A percentile compares a stretch with the other conserved stretches of the same genome.
These are phyloP conservation scores for Parastagonospora avenae DNA, from an alignment of 2,329 filamentous ascomycete genomes.

Conservation along the genomic window DNA sequence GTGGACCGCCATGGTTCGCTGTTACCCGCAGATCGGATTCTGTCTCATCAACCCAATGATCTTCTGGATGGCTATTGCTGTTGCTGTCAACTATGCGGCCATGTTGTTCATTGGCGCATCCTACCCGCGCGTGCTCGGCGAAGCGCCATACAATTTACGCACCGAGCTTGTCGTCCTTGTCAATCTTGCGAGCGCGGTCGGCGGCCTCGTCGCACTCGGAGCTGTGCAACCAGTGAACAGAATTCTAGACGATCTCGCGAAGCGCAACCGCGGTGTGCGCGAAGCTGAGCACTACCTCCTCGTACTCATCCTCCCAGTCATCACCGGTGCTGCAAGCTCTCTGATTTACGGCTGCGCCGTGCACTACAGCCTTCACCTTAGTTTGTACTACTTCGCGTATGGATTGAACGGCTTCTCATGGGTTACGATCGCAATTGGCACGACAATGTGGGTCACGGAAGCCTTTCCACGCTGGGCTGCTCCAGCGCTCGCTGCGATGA, in stretches of 20 bases:
- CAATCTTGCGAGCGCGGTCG: conserved; percentile 25
- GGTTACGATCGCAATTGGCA: conserved; percentile 28
- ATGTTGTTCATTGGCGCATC: conserved; percentile 40
- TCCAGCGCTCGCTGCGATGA: conserved; percentile 32
- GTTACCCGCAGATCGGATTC: conserved; percentile 35
- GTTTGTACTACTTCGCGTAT: conserved; percentile 30
- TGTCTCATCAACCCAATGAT: conserved; percentile 36
- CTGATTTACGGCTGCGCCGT: conserved; percentile 33
- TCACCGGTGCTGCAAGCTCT: conserved; percentile 27
- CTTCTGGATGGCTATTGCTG: conserved; percentile 38
- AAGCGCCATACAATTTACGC: conserved; percentile 29
- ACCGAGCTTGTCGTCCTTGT: conserved; percentile 18
- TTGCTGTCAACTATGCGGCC: conserved; percentile 31
- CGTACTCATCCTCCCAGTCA: conserved; percentile 31
- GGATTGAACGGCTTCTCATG: conserved; percentile 37
- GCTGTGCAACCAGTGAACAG: conserved; percentile 11
- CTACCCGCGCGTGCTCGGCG: conserved; percentile 22
- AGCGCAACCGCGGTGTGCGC: conserved; percentile 32
- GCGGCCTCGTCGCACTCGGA: conserved; percentile 22
- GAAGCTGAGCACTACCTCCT: conserved; percentile 42
- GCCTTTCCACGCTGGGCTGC: conserved; percentile 42
- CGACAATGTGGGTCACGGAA: conserved; percentile 39
- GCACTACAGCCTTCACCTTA: conserved; percentile 14
- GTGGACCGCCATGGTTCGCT: conserved; percentile 30
- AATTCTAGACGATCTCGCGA: conserved; percentile 23